Evolutionary conservation across 805 yeast species (phyloP), one percentile per base, ranked within the genome.

Genomic region (Hagleromyces aurorensis): DNA sequence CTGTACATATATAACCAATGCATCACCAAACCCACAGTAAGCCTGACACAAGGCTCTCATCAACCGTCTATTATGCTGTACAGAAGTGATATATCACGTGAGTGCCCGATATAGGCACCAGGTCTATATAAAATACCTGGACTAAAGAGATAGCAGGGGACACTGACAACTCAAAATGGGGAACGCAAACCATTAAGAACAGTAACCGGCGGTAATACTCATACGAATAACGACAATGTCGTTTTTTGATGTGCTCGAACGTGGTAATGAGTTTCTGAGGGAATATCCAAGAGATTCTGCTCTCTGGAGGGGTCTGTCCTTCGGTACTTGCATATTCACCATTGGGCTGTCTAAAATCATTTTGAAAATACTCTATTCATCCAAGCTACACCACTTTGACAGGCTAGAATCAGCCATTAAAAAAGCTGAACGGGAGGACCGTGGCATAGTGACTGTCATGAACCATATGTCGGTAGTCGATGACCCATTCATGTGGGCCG

Each of bases 381-480:
- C 87, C 2, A 55, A 67, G 23, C 60, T 84, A 8, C 64, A 69
- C 34, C 72, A 83, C 27, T 52, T 78, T 8, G 80, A 81, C 4
- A 72, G 69, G 37, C 59, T 89, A 11, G 81, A 78, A 30, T 56
- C 47, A 9, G 91, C 89, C 0, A 48, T 82, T 22, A 64, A 65
- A n/a, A 67, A 67, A 37, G 76, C 91, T 0, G 58, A 77, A 27
- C 41, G 45, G 1, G 89, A 86, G 44, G 73, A 79, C 36, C 61
- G 96, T 25, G 80, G 91, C 0, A 54, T 89, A 2, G 43, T 89
- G 38, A 89, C 97, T 0, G 69, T 84, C 10, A 84, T 85, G 94
- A 87, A 87, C 54, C 96, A 86, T 50, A 82, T 84, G 91, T 78
- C 87, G 3, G 81, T 62, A 4, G 81, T 85, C 14, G 98, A 89